Conservation (phyloP, 78 protist genomes). For the Bodo saltans region DNA sequence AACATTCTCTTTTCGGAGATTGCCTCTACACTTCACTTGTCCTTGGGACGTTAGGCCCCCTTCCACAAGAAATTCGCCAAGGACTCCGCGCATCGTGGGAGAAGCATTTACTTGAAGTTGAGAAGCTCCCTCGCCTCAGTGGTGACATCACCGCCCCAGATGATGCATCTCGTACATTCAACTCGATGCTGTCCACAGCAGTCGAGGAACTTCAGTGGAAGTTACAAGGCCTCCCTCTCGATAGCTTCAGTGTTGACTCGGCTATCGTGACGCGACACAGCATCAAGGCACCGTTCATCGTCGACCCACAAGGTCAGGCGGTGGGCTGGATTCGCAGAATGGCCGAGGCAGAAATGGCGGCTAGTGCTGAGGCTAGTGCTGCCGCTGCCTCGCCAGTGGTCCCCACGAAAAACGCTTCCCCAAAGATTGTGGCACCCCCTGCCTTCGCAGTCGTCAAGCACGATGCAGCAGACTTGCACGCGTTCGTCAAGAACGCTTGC, state of each 20-base stretch:
- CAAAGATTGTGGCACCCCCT: too few relatives aligned
- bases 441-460: slow-evolving; percentile 21
- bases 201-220: slow-evolving; percentile 61
- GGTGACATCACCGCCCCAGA: not conserved
- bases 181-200: slow-evolving; percentile 35
- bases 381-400: too few relatives aligned
- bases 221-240: slow-evolving; percentile 62
- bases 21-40: not conserved
- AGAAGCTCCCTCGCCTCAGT: too few relatives aligned
- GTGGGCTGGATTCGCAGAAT: slow-evolving; percentile 80
- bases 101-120: too few relatives aligned
- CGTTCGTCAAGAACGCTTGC: slow-evolving; percentile 19
- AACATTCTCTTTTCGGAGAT: not conserved
- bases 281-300: slow-evolving; percentile 67
- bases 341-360: too few relatives aligned
- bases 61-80: slow-evolving; percentile 49
- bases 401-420: too few relatives aligned
- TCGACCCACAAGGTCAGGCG: slow-evolving; percentile 93
- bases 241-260: slow-evolving; percentile 66
- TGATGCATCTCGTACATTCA: not conserved
- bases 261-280: slow-evolving; percentile 50
- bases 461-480: not conserved
- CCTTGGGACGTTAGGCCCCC: slow-evolving; percentile 53
- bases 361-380: slow-evolving; percentile 17
- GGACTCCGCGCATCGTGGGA: slow-evolving; percentile 22